Conservation (phyloP, 306 rosid species). For the Fragaria ananassa region DNA sequence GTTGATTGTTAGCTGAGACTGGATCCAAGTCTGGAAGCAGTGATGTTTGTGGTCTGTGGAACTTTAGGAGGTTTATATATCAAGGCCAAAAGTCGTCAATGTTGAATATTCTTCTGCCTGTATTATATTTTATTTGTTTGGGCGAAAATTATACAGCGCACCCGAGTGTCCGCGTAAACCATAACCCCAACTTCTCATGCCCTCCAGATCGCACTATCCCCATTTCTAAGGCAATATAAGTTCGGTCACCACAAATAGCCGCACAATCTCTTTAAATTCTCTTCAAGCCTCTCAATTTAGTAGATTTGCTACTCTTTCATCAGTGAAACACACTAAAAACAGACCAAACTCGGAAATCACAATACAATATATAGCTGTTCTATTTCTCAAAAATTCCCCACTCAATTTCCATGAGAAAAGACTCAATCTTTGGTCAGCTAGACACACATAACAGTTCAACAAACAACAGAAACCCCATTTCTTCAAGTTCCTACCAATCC, state of each 20-base stretch:
- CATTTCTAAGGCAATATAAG: background rate
- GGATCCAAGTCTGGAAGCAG: background rate
- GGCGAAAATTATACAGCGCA: too few species aligned
- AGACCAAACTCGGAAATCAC: background rate
- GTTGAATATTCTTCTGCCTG: background rate
- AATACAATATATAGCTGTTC: background rate
- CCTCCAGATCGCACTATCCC: background rate
- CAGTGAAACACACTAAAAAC: background rate
- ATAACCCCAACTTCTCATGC: background rate
- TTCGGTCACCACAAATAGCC: background rate
- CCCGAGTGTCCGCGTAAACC: too few species aligned
- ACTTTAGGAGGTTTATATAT: background rate
- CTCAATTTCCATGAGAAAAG: background rate
- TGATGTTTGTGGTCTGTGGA: background rate
- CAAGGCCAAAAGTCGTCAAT: slow-evolving; percentile 7
- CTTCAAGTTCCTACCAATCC: background rate
- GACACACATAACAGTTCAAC: background rate
- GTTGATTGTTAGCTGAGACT: background rate
- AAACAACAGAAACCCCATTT: background rate
- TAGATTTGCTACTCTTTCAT: background rate
- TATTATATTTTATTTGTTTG: background rate
- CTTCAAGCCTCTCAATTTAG: background rate
- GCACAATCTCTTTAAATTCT: background rate
- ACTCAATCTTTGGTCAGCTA: background rate
- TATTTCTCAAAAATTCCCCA: background rate